Percentiles rank a stretch among this genome's conserved stretches.
phyloP scores from a whole-genome alignment of 306 rosid genomes.

The Cicer judaicum region DNA sequence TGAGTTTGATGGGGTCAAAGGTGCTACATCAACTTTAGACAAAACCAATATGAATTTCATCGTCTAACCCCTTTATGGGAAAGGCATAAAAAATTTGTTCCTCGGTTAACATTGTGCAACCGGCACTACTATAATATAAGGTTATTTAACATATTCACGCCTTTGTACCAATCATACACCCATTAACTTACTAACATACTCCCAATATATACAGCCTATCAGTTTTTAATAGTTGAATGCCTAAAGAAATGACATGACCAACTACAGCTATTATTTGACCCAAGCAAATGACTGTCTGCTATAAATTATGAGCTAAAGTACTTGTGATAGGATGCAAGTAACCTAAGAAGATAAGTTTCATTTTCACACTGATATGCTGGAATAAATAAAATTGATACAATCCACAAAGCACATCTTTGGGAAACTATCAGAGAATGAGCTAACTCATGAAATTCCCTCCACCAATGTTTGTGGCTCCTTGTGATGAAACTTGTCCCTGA shows the following conservation, averaged over 20 bases:
- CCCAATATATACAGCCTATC: background rate
- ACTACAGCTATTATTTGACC: background rate
- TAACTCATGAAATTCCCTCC: slow-evolving; percentile 85
- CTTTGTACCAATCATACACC: slow-evolving; percentile 6
- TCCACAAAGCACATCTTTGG: slow-evolving; percentile 15
- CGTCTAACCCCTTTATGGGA: background rate
- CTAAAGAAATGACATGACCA: slow-evolving; percentile 19
- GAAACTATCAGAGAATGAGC: slow-evolving; percentile 24
- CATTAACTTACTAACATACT: slow-evolving; percentile 2
- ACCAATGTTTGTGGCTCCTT: slow-evolving; percentile 69
- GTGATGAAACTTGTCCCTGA: slow-evolving; percentile 82
- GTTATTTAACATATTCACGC: background rate
- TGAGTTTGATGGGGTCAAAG: background rate
- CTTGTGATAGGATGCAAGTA: background rate
- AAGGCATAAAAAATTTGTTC: background rate
- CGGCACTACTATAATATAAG: background rate
- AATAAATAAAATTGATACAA: slow-evolving; percentile 18
- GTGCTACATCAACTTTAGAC: background rate
- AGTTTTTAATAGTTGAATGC: background rate
- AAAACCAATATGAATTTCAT: background rate
- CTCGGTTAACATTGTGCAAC: background rate
- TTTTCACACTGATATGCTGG: slow-evolving; percentile 5
- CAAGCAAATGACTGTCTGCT: slow-evolving; percentile 3
- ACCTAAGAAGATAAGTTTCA: background rate
- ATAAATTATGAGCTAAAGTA: slow-evolving; percentile 5